Base-by-base conservation (phyloP, 2,329 filamentous ascomycete species). In the Tolypocladium nubicola region DNA sequence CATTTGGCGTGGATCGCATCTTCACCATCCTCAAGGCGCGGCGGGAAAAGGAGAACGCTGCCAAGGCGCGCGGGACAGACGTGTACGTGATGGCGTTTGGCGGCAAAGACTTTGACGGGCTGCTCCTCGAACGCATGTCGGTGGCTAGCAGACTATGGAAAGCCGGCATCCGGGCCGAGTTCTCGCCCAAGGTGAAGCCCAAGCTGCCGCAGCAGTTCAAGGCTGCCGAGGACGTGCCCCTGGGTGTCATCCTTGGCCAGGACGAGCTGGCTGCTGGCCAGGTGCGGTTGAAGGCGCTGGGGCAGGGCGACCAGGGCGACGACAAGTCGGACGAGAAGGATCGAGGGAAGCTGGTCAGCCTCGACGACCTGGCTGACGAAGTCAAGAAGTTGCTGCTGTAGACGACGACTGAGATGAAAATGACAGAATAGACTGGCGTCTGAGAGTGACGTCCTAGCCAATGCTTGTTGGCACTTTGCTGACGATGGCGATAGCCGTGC, bases 81-180 rank as follows among this genome's bases (percentile, higher is more conserved):
- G 91, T 92, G 52, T 97, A 85, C 73, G 88, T 97, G 67, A 97
- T 97, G 91, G 91, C 91, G 0, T 91, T 97, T 67, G 92, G 90
- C 56, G 88, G 89, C 56, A 93, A 92, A 73, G 88, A 86, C 23
- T 93, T 92, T 71, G 87, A 81, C 19, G 90, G 90, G 52, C 78
- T 95, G 61, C 75, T 96, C 56, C 84, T 85, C 63, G 88, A 97
- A 77, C 87, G 93, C 62, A 92, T 97, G 84, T 77, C 84, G 33
- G 81, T 97, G 41, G 86, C 87, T 59, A 81, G 84, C 62, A 79
- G 79, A 62, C 77, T 97, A 54, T 95, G 93, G 90, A 85, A 90
- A 64, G 90, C 88, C 9, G 91, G 90, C 23, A 86, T 97, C 75
- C 58, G 65, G 81, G 87, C 92, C 58, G 92, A 97, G 71, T 96